A percentile compares a stretch with the other conserved stretches of the same genome.
Evolutionary conservation across 768 basidiomycete species (phyloP).

Genomic region (Lactarius sp.): DNA sequence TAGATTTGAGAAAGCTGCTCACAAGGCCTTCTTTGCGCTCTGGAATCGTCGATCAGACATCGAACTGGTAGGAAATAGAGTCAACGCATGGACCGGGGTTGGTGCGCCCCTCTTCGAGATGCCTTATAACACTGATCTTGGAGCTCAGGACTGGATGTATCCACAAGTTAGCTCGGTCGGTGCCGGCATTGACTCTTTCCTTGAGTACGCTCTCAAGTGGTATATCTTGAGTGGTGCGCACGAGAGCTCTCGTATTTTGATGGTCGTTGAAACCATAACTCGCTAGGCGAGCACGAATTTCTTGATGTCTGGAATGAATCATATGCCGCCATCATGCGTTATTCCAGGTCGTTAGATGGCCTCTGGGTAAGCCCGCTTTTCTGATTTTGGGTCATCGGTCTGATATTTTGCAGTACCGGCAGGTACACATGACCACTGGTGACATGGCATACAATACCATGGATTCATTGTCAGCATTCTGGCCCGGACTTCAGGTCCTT

Average conservation of each 20-base stretch:
- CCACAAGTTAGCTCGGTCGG: constrained; percentile 82
- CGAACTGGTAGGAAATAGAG: constrained; percentile 81
- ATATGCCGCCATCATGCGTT: constrained; percentile 58
- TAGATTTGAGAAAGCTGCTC: constrained; percentile 84
- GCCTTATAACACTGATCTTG: neutral
- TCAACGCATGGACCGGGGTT: constrained; percentile 80
- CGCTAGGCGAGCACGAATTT: constrained; percentile 36
- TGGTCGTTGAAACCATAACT: neutral
- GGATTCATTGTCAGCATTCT: constrained; percentile 96
- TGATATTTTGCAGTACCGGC: constrained; percentile 59
- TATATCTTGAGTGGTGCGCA: constrained; percentile 75
- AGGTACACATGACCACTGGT: constrained; percentile 62
- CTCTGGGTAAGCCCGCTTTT: constrained; percentile 61
- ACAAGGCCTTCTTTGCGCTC: constrained; percentile 85
- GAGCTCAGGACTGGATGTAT: constrained; percentile 58
- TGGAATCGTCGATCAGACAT: constrained; percentile 90
- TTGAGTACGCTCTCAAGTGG: constrained; percentile 92
- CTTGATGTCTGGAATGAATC: constrained; percentile 38
- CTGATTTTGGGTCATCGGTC: neutral
- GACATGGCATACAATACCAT: constrained; percentile 70
- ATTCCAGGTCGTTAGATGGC: constrained; percentile 75
- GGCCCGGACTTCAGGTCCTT: constrained; percentile 92
- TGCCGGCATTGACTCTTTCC: constrained; percentile 94
- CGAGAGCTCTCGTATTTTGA: neutral
- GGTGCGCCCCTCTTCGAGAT: constrained; percentile 29